Percentiles rank a stretch among this genome's conserved stretches.
Conservation (phyloP, 768 basidiomycete genomes). For the Cystobasidium onofrii region DNA sequence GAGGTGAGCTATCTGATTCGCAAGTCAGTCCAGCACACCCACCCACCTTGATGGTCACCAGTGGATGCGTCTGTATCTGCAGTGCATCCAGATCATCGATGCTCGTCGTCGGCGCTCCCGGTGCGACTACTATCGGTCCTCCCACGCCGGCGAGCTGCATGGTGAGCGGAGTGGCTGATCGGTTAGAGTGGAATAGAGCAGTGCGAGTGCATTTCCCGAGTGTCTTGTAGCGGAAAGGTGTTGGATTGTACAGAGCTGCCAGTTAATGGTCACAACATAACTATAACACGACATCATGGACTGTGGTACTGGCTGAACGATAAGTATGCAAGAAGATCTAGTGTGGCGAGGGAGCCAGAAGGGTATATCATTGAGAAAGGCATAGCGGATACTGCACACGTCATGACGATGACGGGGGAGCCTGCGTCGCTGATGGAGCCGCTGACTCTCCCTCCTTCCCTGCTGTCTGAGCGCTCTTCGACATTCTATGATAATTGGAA, state of each 20-base stretch:
- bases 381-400: not conserved
- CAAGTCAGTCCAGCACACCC: not conserved
- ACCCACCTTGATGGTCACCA: conserved; percentile 35
- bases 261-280: not conserved
- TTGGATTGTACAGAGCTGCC: not conserved
- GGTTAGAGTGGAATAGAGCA: not conserved
- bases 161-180: not conserved
- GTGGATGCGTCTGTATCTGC: conserved; percentile 25
- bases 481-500: no score
- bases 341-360: not conserved
- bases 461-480: conserved; percentile 4
- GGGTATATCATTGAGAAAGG: no score
- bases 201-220: not conserved
- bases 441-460: not conserved
- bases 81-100: conserved; percentile 26
- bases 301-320: not conserved
- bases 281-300: not conserved
- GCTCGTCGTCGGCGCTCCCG: not conserved
- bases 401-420: not conserved
- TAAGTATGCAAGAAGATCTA: not conserved
- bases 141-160: conserved; percentile 1
- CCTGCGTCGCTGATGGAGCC: not conserved
- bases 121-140: not conserved
- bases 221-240: not conserved
- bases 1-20: not conserved